These are phyloP conservation scores for Fusarium nanum DNA, from an alignment of 2,329 filamentous ascomycete genomes.

Conservation along the genomic window DNA sequence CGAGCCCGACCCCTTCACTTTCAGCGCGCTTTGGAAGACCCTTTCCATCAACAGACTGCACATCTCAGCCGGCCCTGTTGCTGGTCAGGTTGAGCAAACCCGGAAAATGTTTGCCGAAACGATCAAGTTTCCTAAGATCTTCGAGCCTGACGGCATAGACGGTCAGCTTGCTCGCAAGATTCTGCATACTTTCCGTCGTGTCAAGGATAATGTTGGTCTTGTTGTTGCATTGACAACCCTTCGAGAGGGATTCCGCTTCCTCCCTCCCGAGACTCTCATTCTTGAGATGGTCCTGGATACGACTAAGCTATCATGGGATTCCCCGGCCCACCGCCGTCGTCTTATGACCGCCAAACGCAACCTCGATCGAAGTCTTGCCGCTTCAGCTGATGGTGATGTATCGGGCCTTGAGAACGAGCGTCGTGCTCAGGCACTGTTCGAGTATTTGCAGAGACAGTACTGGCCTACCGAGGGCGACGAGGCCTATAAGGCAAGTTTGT, in stretches of 20 bases:
- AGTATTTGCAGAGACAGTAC: constrained; percentile 56
- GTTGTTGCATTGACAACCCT: constrained; percentile 60
- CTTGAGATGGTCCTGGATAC: constrained; percentile 61
- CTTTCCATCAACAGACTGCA: constrained; percentile 63
- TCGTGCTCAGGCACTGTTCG: constrained; percentile 55
- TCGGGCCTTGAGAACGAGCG: constrained; percentile 52
- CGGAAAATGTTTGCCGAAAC: constrained; percentile 61
- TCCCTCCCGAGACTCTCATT: constrained; percentile 59
- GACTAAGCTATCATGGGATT: constrained; percentile 58
- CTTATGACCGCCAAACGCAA: constrained; percentile 57
- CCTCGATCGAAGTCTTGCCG: constrained; percentile 55
- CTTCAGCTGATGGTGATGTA: constrained; percentile 47
- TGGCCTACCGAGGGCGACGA: constrained; percentile 48
- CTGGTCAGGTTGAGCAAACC: constrained; percentile 50
- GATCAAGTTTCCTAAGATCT: constrained; percentile 61
- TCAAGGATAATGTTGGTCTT: constrained; percentile 59
- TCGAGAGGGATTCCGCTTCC: constrained; percentile 57
- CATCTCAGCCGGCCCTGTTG: constrained; percentile 44
- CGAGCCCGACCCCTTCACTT: constrained; percentile 75
- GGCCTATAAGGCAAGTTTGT: constrained; percentile 41
- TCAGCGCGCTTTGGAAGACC: constrained; percentile 73
- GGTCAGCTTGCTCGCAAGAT: constrained; percentile 62
- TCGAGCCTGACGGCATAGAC: constrained; percentile 58
- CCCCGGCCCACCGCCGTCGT: constrained; percentile 53
- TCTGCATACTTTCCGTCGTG: constrained; percentile 62